Evolutionary conservation across 108 stramenopile genomes (phyloP), one percentile per base, ranked within the genome.

Genomic region (Asterionellopsis glacialis): DNA sequence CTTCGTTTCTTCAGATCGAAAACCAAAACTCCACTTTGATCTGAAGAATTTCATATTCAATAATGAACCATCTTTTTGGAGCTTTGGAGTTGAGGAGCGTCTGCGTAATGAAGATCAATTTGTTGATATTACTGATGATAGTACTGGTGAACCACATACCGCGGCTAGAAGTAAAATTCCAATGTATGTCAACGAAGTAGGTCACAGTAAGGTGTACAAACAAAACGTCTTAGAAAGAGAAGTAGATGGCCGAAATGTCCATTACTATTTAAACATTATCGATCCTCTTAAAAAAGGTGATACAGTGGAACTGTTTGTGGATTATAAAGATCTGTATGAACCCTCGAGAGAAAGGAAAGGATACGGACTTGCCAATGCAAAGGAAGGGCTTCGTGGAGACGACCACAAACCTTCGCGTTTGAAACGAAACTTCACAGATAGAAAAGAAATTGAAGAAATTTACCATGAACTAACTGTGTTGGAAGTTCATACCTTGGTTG

Each of bases 131-230:
- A 88, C 91, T 12, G 81, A 83, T 59, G 87, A 92, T 52, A n/a
- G 60, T 0, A 89, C 87, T 0, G 91, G 91, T 18, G 69, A 76
- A 21, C 58, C 85, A 14, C 91, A 92, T 52, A 48, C 21, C 5
- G 24, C 60, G 38, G 87, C 91, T 3, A 60, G 65, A 41, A 18
- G 60, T 55, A 51, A 80, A 27, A 57, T 81, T 14, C 57, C 83
- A 12, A 76, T 83, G 69, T 87, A 92, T 57, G 87, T 92, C 14
- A 92, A 92, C 59, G 91, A 92, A 75, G 72, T 81, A 7, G 90
- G 86, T 11, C 73, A 85, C 50, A 43, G 68, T 27, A 26, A 48
- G 27, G 42, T 42, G n/a, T 42, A 78, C 10, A 55, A 72, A 45
- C 67, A 76, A 45, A 90, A 81, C 58, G 83, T 90, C 10, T 57